Conservation (phyloP, 768 basidiomycete genomes). For the Neoboletus subvelutipes region DNA sequence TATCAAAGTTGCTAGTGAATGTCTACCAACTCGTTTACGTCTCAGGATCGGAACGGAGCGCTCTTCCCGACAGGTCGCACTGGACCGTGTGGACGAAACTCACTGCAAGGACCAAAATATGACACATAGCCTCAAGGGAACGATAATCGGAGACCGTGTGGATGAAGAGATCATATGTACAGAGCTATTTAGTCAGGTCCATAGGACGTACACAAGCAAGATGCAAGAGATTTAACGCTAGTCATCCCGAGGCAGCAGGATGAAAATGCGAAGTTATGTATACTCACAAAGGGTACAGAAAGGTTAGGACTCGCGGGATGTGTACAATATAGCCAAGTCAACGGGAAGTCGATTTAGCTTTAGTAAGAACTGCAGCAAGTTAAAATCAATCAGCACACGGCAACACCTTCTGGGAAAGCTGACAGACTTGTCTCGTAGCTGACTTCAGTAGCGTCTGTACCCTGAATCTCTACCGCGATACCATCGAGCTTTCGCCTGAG, state of each 20-base stretch:
- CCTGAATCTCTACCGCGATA: conserved; percentile 82
- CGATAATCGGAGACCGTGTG: neutral
- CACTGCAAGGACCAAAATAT: neutral
- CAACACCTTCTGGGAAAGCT: neutral
- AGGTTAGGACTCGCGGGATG: neutral
- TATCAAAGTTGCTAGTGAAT: conserved; percentile 1
- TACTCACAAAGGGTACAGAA: conserved; percentile 16
- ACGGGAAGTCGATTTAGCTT: conserved; percentile 8
- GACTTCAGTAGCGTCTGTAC: conserved; percentile 73
- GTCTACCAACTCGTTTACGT: neutral
- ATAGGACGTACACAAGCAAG: conserved; percentile 1
- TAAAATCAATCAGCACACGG: conserved; percentile 11
- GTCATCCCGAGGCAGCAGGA: neutral
- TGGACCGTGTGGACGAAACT: neutral
- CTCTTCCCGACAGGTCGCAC: neutral
- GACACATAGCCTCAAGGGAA: neutral
- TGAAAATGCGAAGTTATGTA: conserved; percentile 4
- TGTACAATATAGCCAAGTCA: conserved; percentile 18
- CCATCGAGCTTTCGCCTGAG: conserved; percentile 76
- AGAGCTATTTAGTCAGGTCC: conserved; percentile 7
- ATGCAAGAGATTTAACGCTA: neutral
- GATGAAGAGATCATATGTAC: conserved; percentile 9
- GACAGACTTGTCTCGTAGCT: conserved; percentile 64
- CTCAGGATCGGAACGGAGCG: neutral
- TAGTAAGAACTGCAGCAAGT: conserved; percentile 15